Percentiles rank a stretch among this genome's conserved stretches.
phyloP scores from a whole-genome alignment of 129 eudicot genomes.

The Saussurea involucrata region DNA sequence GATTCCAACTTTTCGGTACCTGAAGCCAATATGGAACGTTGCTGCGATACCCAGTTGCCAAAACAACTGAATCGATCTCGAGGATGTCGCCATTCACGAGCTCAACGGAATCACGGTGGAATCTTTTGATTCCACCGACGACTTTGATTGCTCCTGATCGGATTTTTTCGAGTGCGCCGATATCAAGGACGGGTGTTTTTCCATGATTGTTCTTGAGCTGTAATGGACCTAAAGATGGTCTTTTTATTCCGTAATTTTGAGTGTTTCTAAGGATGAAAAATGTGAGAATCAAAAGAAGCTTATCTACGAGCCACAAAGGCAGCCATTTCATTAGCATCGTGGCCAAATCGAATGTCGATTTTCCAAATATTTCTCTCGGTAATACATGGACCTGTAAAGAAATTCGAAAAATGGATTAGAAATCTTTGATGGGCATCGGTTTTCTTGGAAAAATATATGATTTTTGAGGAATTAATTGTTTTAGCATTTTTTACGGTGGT shows the following conservation, averaged over 20 bases:
- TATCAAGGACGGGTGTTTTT: conserved; percentile 74
- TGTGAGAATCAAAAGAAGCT: conserved; percentile 40
- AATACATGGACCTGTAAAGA: conserved; percentile 58
- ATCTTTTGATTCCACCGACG: conserved; percentile 62
- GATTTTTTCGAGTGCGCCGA: conserved; percentile 66
- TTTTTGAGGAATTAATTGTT: too few relatives aligned
- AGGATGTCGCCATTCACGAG: conserved; percentile 55
- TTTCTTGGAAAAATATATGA: neutral
- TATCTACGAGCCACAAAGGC: conserved; percentile 69
- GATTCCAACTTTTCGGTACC: conserved; percentile 48
- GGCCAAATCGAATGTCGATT: conserved; percentile 62
- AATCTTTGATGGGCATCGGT: neutral
- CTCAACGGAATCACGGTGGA: conserved; percentile 44
- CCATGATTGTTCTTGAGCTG: conserved; percentile 62
- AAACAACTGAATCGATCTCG: conserved; percentile 59
- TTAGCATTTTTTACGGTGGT: too few relatives aligned
- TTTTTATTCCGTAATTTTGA: conserved; percentile 57
- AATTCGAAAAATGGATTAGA: conserved; percentile 8
- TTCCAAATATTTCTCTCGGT: conserved; percentile 62
- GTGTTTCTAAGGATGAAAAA: conserved; percentile 66
- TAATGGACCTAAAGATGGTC: conserved; percentile 71
- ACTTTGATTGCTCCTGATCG: conserved; percentile 57
- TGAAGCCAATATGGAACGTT: conserved; percentile 87
- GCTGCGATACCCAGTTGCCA: conserved; percentile 91
- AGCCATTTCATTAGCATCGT: conserved; percentile 74